Evolutionary conservation across 805 yeast genomes (phyloP).

Genomic region (Ogataea trehaloabstinens): DNA sequence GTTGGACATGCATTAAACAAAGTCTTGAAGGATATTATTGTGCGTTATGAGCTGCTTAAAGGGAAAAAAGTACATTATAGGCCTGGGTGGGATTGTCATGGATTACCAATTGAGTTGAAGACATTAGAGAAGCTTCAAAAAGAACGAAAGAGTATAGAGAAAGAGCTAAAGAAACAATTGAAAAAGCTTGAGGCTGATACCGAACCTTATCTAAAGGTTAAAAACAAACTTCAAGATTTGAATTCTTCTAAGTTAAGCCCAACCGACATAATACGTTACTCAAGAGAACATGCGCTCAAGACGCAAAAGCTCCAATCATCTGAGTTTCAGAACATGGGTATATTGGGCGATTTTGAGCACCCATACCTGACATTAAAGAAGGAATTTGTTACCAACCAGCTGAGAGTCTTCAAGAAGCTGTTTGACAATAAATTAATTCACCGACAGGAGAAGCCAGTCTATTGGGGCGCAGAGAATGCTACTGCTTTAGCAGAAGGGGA

Average conservation of each 20-base stretch:
- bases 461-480: conserved; percentile 92
- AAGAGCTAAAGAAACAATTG: conserved; percentile 26
- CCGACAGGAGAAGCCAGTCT: conserved; percentile 91
- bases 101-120: conserved; percentile 91
- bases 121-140: conserved; percentile 53
- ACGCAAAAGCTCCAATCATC: conserved; percentile 63
- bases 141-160: conserved; percentile 27
- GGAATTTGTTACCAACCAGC: conserved; percentile 71
- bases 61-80: conserved; percentile 66
- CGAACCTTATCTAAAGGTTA: conserved; percentile 10
- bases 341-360: conserved; percentile 78
- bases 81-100: conserved; percentile 99
- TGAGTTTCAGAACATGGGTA: conserved; percentile 67
- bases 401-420: conserved; percentile 65
- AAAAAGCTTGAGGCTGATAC: conserved; percentile 16
- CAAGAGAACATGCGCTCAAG: conserved; percentile 64
- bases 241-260: conserved; percentile 33
- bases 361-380: conserved; percentile 74
- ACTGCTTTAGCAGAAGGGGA: conserved; percentile 98
- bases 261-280: conserved; percentile 60
- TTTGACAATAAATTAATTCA: conserved; percentile 65
- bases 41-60: conserved; percentile 58
- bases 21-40: conserved; percentile 80
- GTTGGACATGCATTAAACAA: conserved; percentile 92
- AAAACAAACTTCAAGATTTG: conserved; percentile 10